A percentile compares a stretch with the other conserved stretches of the same genome.
Evolutionary conservation across 192 early-diverging fungal genomes (phyloP).

Genomic region (Gonapodya prolifera): DNA sequence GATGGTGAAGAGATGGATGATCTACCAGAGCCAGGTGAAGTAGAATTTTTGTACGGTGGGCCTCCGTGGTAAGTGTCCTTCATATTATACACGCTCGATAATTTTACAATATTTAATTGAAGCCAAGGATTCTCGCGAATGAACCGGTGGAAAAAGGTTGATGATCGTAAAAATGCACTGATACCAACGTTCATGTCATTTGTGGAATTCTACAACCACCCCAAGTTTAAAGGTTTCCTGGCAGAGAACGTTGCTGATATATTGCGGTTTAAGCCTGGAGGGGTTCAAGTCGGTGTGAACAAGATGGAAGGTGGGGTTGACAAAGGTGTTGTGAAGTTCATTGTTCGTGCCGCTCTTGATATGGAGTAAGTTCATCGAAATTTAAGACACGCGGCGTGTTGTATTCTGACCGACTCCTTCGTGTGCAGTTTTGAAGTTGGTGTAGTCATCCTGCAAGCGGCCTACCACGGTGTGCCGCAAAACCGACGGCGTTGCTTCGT

Average conservation of each 20-base stretch:
- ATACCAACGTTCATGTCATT: conserved; percentile 51
- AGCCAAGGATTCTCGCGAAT: conserved; percentile 50
- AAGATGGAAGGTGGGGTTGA: conserved; percentile 39
- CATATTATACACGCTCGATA: neutral
- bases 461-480: conserved; percentile 48
- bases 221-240: conserved; percentile 38
- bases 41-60: conserved; percentile 62
- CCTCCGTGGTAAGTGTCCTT: conserved; percentile 36
- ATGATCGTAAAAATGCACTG: conserved; percentile 53
- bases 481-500: conserved; percentile 52
- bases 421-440: conserved; percentile 31
- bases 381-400: neutral
- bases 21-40: conserved; percentile 47
- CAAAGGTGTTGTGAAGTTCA: conserved; percentile 54
- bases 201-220: conserved; percentile 50
- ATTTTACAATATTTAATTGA: conserved; percentile 1
- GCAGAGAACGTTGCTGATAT: conserved; percentile 59
- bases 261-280: conserved; percentile 38
- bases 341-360: conserved; percentile 41
- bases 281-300: conserved; percentile 31
- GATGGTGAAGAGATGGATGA: conserved; percentile 21
- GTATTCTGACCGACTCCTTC: neutral
- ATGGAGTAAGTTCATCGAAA: conserved; percentile 28
- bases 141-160: conserved; percentile 43
- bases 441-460: conserved; percentile 51